A percentile compares a stretch with the other conserved stretches of the same genome.
Conservation (phyloP, 1,284 basidiomycete species). For the Puccinia polysora region DNA sequence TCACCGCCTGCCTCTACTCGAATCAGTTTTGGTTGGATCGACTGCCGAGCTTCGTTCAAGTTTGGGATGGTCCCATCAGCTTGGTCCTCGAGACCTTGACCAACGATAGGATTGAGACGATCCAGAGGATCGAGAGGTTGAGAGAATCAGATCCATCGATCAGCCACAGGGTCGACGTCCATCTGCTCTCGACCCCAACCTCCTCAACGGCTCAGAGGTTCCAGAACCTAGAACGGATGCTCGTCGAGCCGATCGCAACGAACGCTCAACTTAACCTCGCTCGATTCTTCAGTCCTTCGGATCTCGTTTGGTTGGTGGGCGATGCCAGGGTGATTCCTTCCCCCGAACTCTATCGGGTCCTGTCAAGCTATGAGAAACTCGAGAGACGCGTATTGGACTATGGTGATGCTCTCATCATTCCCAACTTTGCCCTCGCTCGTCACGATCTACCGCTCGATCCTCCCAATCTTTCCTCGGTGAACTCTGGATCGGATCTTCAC, state of each 20-base stretch:
- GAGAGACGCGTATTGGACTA: conserved; percentile 47
- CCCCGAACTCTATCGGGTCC: conserved; percentile 44
- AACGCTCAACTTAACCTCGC: conserved; percentile 52
- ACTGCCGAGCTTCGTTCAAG: conserved; percentile 47
- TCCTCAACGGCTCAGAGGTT: conserved; percentile 44
- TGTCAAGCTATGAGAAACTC: conserved; percentile 43
- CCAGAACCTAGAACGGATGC: conserved; percentile 48
- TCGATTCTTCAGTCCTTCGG: conserved; percentile 51
- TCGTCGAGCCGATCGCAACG: conserved; percentile 48
- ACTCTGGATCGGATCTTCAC: conserved; percentile 45
- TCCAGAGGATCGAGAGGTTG: conserved; percentile 38
- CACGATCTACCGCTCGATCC: conserved; percentile 36
- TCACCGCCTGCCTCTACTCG: conserved; percentile 51
- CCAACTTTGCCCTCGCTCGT: conserved; percentile 48
- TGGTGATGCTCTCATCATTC: conserved; percentile 50
- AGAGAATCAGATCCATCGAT: conserved; percentile 46
- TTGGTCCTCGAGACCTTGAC: conserved; percentile 49
- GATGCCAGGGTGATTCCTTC: conserved; percentile 49
- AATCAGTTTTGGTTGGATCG: conserved; percentile 50
- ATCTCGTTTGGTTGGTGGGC: conserved; percentile 49
- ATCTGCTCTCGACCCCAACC: conserved; percentile 47
- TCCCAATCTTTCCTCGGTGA: conserved; percentile 30
- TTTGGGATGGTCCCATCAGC: conserved; percentile 51
- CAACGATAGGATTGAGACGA: conserved; percentile 44
- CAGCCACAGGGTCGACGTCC: conserved; percentile 49